A percentile compares a stretch with the other conserved stretches of the same genome.
Evolutionary conservation across 345 rosid species (phyloP).

Genomic region (Gossypium turneri): DNA sequence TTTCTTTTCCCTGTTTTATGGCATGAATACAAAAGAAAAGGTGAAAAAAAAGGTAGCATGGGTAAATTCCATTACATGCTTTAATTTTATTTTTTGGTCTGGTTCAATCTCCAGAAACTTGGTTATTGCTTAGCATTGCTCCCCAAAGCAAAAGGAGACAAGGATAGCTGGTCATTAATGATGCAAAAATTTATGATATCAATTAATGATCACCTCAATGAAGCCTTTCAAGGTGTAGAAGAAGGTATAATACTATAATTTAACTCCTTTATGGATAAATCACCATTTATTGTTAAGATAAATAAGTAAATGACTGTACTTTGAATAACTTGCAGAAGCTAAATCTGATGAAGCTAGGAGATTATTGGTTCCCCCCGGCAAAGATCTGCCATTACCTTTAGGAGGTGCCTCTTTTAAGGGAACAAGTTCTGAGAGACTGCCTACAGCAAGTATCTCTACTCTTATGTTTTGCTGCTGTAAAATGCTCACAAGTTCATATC

Average conservation of each 20-base stretch:
- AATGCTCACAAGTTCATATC: slow-evolving; percentile 66
- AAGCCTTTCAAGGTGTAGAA: slow-evolving; percentile 74
- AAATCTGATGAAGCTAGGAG: slow-evolving; percentile 55
- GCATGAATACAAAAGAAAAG: slow-evolving; percentile 6
- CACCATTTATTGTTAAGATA: slow-evolving; percentile 1
- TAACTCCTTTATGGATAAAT: slow-evolving; percentile 13
- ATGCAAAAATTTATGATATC: slow-evolving; percentile 64
- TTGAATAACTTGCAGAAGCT: slow-evolving; percentile 43
- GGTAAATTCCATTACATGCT: slow-evolving; percentile 15
- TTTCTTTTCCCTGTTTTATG: background rate
- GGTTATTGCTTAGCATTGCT: slow-evolving; percentile 73
- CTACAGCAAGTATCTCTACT: slow-evolving; percentile 41
- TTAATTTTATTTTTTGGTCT: background rate
- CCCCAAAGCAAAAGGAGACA: slow-evolving; percentile 81
- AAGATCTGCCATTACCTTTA: slow-evolving; percentile 58
- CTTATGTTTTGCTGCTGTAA: slow-evolving; percentile 58
- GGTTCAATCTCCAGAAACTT: slow-evolving; percentile 54
- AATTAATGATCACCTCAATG: slow-evolving; percentile 54
- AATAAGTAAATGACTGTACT: background rate
- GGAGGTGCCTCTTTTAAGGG: slow-evolving; percentile 36
- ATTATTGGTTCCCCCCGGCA: slow-evolving; percentile 66
- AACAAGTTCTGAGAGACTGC: slow-evolving; percentile 36
- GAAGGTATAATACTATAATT: slow-evolving; percentile 44
- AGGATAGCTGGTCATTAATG: slow-evolving; percentile 65
- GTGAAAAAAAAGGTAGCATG: slow-evolving; percentile 11